phyloP scores from a whole-genome alignment of 345 rosid species.

The Garcia nutans region DNA sequence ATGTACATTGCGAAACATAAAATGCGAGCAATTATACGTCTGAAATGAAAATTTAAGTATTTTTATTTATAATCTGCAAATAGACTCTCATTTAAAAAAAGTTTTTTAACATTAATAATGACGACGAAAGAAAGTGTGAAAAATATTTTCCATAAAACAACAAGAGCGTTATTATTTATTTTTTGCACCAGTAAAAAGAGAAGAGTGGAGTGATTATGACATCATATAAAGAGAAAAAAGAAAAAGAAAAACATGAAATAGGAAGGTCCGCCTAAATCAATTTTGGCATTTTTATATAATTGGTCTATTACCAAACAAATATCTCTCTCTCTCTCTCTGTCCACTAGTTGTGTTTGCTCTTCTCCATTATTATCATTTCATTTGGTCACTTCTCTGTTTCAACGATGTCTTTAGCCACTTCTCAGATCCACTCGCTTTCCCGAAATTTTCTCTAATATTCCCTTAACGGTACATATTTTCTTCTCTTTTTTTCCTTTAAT shows the following conservation, averaged over 20 bases:
- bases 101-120: too few species aligned
- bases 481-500: background rate
- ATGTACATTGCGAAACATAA: too few species aligned
- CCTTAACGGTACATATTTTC: conserved; percentile 19
- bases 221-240: background rate
- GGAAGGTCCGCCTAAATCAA: background rate
- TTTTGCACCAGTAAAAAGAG: too few species aligned
- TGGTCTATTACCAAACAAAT: background rate
- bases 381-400: background rate
- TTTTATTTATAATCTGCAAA: too few species aligned
- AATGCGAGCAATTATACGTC: too few species aligned
- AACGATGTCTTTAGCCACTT: conserved; percentile 31
- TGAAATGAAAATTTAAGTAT: too few species aligned
- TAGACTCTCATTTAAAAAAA: too few species aligned
- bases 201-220: too few species aligned
- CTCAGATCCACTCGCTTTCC: conserved; percentile 32
- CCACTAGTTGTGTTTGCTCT: background rate
- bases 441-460: conserved; percentile 11
- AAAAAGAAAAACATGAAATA: too few species aligned
- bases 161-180: too few species aligned
- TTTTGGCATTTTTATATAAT: background rate
- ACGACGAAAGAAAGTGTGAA: too few species aligned
- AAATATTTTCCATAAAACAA: too few species aligned
- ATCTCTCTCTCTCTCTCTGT: background rate
- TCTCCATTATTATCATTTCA: background rate